phyloP scores from a whole-genome alignment of 805 yeast genomes.

The Sungouiella blattae region DNA sequence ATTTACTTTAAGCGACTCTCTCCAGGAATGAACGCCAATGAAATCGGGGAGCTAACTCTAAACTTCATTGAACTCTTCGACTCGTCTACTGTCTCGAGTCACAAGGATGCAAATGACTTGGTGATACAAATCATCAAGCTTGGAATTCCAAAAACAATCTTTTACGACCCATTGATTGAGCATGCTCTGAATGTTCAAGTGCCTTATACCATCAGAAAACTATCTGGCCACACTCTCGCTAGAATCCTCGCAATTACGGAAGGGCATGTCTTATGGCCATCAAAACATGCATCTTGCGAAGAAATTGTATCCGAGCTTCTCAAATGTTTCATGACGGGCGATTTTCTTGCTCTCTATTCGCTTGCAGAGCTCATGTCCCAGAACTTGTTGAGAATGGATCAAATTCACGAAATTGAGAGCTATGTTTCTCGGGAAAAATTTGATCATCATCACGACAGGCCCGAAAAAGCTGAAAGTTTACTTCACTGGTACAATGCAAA shows the following conservation, averaged over 20 bases:
- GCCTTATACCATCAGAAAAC: slow-evolving; percentile 35
- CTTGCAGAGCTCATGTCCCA: too few relatives aligned
- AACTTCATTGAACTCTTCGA: slow-evolving; percentile 59
- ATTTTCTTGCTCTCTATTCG: not conserved
- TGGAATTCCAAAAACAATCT: slow-evolving; percentile 24
- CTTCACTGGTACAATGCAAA: slow-evolving; percentile 17
- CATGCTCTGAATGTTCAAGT: slow-evolving; percentile 34
- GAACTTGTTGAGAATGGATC: too few relatives aligned
- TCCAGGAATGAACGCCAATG: slow-evolving; percentile 6
- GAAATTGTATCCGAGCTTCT: too few relatives aligned
- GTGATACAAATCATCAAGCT: slow-evolving; percentile 15
- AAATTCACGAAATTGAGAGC: too few relatives aligned
- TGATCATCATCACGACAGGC: slow-evolving; percentile 31
- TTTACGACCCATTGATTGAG: slow-evolving; percentile 28
- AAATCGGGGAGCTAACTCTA: slow-evolving; percentile 37
- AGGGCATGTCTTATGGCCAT: too few relatives aligned
- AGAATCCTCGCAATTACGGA: too few relatives aligned
- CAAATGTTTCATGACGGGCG: too few relatives aligned
- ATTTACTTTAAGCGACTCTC: slow-evolving; percentile 23
- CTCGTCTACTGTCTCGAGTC: slow-evolving; percentile 28
- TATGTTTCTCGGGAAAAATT: too few relatives aligned
- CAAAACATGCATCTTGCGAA: too few relatives aligned
- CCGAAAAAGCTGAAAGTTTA: slow-evolving; percentile 36
- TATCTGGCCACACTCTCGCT: too few relatives aligned
- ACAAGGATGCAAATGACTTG: slow-evolving; percentile 14